A percentile compares a stretch with the other conserved stretches of the same genome.
Evolutionary conservation across 2,329 filamentous ascomycete genomes (phyloP).

Genomic region (Zarea fungicola): DNA sequence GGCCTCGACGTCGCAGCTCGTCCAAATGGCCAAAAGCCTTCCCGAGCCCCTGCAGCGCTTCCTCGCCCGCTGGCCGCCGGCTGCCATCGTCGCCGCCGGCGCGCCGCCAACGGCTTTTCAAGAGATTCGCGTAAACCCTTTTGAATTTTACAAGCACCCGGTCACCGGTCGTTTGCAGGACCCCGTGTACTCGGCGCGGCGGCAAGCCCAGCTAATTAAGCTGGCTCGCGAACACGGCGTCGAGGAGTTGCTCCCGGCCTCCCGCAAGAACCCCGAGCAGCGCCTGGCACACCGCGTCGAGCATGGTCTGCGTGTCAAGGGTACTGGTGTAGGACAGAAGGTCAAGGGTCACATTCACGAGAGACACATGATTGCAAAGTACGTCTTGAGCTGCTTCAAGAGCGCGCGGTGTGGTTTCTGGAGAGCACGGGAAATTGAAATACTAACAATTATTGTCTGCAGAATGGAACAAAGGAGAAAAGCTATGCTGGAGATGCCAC

Average conservation of each 20-base stretch:
- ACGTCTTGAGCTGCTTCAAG: constrained; percentile 30
- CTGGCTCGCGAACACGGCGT: constrained; percentile 74
- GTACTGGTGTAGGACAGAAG: constrained; percentile 84
- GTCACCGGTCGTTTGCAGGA: constrained; percentile 77
- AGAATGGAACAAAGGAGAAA: constrained; percentile 83
- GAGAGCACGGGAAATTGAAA: too few relatives aligned
- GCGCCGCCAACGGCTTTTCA: constrained; percentile 46
- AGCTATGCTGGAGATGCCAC: constrained; percentile 93
- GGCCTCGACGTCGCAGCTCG: constrained; percentile 35
- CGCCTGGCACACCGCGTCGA: constrained; percentile 68
- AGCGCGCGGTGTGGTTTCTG: neutral
- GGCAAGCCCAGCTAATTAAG: constrained; percentile 88
- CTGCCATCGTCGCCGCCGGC: constrained; percentile 46
- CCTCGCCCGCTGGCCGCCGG: constrained; percentile 84
- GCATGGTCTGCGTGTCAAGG: constrained; percentile 78
- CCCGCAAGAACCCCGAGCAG: constrained; percentile 68
- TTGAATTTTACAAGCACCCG: constrained; percentile 72
- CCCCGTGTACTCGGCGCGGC: constrained; percentile 74
- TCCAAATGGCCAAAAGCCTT: constrained; percentile 64
- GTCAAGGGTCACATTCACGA: constrained; percentile 97
- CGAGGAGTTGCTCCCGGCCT: constrained; percentile 72
- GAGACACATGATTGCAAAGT: constrained; percentile 72
- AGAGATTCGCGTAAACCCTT: constrained; percentile 66
- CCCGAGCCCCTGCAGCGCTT: constrained; percentile 77
- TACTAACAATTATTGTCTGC: constrained; percentile 27